Base-by-base conservation (phyloP, 2,329 filamentous ascomycete species). In the Verticillium longisporum region DNA sequence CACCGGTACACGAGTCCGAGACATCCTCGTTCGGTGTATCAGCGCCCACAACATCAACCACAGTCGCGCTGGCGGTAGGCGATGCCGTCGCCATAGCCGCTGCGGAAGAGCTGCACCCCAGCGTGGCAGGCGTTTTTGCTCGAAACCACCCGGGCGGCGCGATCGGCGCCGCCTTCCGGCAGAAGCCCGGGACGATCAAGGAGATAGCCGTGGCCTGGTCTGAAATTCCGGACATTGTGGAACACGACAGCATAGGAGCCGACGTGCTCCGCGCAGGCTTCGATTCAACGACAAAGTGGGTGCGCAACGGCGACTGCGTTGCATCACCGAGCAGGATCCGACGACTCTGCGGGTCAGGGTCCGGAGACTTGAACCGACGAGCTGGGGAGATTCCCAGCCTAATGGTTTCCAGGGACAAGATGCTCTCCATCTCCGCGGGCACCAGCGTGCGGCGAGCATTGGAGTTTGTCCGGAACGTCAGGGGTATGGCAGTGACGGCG, bases 11-110 rank as follows among this genome's bases (percentile, higher is more conserved):
- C 64, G 89, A 93, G 71, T 78, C 87, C 2, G 94, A 98, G 72
- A 88, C 88, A 57, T 76, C 79, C 0, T 90, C 89, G 0, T 96
- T 98, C 69, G 94, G 94, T 4, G 88, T 97, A 1, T 86, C 88
- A 4, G 94, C 94, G 0, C 94, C 94, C 1, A 97, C 93, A 0
- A 95, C 92, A 0, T 95, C 90, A 7, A 97, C 94, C 0, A 97
- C 94, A 0, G 91, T 93, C 14, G 91, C 94, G 0, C 82, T 98
- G 13, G 91, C 92, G 0, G 80, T 98, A 0, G 92, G 92, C 2
- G 94, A 98, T 69, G 94, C 94, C 56, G 78, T 98, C 15, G 93
- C 93, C 2, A 83, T 97, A 21, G 90, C 91, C 0, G 83, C 86
- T 1, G 88, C 91, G 1, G 85, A 88, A 59, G 87, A 89, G 66